Base-by-base conservation (phyloP, 2,329 filamentous ascomycete genomes). In the Alternaria novae-zelandiae region DNA sequence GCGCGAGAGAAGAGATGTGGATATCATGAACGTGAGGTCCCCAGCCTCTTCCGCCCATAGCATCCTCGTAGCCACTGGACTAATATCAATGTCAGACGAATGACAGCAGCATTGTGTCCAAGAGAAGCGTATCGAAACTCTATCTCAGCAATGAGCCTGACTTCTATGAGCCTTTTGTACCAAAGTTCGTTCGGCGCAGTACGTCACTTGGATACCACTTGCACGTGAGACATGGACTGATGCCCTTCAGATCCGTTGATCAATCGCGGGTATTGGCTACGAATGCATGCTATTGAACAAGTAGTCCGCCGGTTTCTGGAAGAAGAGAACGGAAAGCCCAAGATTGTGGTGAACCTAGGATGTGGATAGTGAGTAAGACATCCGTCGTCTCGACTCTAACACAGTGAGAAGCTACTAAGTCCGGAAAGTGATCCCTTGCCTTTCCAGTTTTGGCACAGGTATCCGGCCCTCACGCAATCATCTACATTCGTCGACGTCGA, bases 21-120 rank as follows among this genome's bases (percentile, higher is more conserved):
- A 84, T 25, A 85, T 88, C 54, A 88, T 88, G 82, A 84, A 83
- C 69, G 86, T 87, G 78, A 80, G 85, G 44, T 53, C 25, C 43
- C 49, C 32, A 47, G 21, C 26, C 41, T 66, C 44, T 23, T n/a
- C 44, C 25, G 30, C n/a, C 30, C 12, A 30, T 26, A 49, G 51
- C 26, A 20, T 36, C n/a, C 36, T 32, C 23, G 43, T 26, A 47
- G 26, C 45, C 51, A 54, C 53, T 59, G 26, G 49, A 66, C 47
- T 54, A 53, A 66, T 46, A 72, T 92, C 88, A 43, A 47, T 6
- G 17, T 17, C 55, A 80, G 79, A 97, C 94, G 61, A 97, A 97
- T 78, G 94, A 90, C 77, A 95, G 92, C 80, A 96, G 92, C 74
- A 97, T 97, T 70, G 90, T 94, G 15, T 97, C 94, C 13, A 97